Conservation (phyloP, 176 grass and related monocot genomes). For the Elaeis guineensis region DNA sequence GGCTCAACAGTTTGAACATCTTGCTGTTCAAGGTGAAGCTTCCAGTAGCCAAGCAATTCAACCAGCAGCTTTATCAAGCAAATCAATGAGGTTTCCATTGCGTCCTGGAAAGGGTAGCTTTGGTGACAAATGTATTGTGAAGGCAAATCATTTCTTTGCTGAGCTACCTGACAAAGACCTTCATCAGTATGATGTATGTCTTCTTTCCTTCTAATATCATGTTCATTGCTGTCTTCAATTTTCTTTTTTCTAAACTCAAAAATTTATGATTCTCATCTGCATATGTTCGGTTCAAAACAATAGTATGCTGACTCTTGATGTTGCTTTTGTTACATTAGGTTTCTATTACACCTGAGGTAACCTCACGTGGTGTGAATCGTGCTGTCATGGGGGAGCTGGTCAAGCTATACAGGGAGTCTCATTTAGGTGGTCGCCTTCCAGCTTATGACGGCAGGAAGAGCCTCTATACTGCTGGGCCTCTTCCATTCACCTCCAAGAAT, state of each 20-base stretch:
- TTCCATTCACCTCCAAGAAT: conserved; percentile 65
- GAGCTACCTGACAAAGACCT: conserved; percentile 91
- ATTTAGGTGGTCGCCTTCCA: conserved; percentile 66
- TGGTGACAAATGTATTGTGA: conserved; percentile 79
- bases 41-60: conserved; percentile 45
- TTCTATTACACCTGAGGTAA: conserved; percentile 72
- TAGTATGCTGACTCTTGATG: too few relatives aligned
- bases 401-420: conserved; percentile 39
- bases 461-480: conserved; percentile 73
- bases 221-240: conserved; percentile 7
- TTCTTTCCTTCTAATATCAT: not conserved
- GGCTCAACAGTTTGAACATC: conserved; percentile 66
- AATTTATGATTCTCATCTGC: too few relatives aligned
- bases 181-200: conserved; percentile 85
- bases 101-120: conserved; percentile 79
- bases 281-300: too few relatives aligned
- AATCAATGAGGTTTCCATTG: conserved; percentile 67
- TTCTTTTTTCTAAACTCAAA: not conserved
- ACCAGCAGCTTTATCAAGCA: conserved; percentile 62
- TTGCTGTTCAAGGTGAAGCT: conserved; percentile 34
- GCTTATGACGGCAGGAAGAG: conserved; percentile 91
- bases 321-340: conserved; percentile 30
- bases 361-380: conserved; percentile 81
- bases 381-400: conserved; percentile 81
- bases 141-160: conserved; percentile 96